Evolutionary conservation across 768 basidiomycete species (phyloP).

Genomic region (Suillus variegatus): DNA sequence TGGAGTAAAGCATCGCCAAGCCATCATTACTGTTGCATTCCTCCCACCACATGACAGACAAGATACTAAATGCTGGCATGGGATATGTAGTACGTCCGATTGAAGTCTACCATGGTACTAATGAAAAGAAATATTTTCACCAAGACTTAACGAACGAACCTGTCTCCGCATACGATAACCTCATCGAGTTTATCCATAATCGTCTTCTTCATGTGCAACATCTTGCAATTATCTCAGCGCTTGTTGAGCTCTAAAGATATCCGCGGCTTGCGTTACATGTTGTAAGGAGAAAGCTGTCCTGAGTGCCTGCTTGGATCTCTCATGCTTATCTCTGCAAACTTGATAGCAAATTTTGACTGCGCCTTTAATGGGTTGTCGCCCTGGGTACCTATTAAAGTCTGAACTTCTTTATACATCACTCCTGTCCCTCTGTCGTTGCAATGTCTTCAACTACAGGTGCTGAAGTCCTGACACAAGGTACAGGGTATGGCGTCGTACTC

Average conservation of each 20-base stretch:
- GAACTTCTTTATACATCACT: not conserved
- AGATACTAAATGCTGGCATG: not conserved
- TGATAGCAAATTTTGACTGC: constrained; percentile 1
- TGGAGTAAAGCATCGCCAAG: not conserved
- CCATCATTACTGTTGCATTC: not conserved
- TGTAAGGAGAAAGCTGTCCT: not conserved
- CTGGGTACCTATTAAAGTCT: not conserved
- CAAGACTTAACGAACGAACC: not conserved
- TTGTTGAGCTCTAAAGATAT: constrained; percentile 14
- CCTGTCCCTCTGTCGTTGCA: not conserved
- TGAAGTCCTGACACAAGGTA: constrained; percentile 25
- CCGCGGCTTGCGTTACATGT: not conserved
- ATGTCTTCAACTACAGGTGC: constrained; percentile 17
- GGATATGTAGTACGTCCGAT: not conserved
- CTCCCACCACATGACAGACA: not conserved
- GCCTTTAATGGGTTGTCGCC: too few species aligned
- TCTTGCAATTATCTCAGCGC: not conserved
- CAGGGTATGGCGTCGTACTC: constrained; percentile 31
- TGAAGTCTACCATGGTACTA: not conserved
- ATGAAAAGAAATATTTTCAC: not conserved
- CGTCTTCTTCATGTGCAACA: not conserved
- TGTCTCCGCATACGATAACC: not conserved
- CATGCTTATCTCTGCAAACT: constrained; percentile 15
- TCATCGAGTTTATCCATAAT: not conserved
- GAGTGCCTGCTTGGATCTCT: constrained; percentile 9